Evolutionary conservation across 805 yeast genomes (phyloP), one percentile per base, ranked within the genome.

Genomic region (Zygotorulaspora danielsina): DNA sequence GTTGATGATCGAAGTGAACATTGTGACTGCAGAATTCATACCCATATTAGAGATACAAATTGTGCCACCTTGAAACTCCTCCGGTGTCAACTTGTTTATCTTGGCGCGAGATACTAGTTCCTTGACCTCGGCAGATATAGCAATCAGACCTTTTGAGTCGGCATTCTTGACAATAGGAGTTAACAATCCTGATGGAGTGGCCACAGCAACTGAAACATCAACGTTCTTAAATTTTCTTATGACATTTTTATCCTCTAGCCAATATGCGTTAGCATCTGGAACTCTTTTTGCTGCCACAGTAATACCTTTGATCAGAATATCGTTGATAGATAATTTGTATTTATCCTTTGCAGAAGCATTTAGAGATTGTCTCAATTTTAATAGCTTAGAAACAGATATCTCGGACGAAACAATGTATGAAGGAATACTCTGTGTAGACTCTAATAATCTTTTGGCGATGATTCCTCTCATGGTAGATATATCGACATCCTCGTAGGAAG

Each of bases 11-110:
- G 98, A 90, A 20, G 98, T 90, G 79, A 93, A 93, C 63, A 83
- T 60, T 50, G 79, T 74, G 33, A 90, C 97, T 40, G 98, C 97
- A 42, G 71, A 78, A 79, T 93, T 93, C 98, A 93, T 93, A 64
- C 99, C 99, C 75, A 93, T 74, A 82, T 93, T 93, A 51, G 97
- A 93, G 61, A 93, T 90, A 65, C 97, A 88, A 67, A 93, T 86
- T 55, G 98, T 89, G 63, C 99, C 99, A 58, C 99, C 99, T 76
- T 87, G 96, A 81, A 84, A 93, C 72, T 93, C 98, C 67, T 87
- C 95, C 48, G 99, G 99, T 51, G 70, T 62, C 65, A 93, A 80
- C 74, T 90, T 93, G 70, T 87, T 88, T 45, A 75, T 87, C 69
- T 90, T 88, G 46, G 99, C 99, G 69, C 93, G 86, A 75, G 84